These are phyloP conservation scores for Botrytis hyacinthi DNA, from an alignment of 2,329 filamentous ascomycete genomes.

Conservation along the genomic window DNA sequence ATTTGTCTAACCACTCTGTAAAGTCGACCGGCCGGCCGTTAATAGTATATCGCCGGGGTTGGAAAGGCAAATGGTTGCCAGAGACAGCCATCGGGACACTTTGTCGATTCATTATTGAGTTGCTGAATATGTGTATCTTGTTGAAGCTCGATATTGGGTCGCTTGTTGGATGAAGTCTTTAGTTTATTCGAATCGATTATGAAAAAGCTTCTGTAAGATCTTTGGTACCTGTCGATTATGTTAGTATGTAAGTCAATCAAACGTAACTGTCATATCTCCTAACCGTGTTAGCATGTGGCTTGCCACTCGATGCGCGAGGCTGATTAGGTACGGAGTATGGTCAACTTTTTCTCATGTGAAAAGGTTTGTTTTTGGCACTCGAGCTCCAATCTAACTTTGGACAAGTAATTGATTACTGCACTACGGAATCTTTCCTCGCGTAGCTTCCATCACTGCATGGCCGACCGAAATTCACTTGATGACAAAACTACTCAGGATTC, in stretches of 20 bases:
- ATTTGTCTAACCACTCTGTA: neutral
- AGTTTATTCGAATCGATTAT: neutral
- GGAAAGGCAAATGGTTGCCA: neutral
- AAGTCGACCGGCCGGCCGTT: neutral
- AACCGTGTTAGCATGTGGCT: neutral
- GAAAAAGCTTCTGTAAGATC: neutral
- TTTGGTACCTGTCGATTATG: neutral
- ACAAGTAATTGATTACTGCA: neutral
- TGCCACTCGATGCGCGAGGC: neutral
- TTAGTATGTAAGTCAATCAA: neutral
- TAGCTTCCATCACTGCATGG: neutral
- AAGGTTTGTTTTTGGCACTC: neutral
- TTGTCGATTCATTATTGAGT: neutral
- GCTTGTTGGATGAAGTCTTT: neutral
- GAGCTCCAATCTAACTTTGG: fast-evolving
- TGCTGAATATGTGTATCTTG: neutral
- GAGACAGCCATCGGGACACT: neutral
- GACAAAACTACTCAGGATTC: neutral
- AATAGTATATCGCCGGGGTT: neutral
- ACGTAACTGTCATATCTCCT: neutral
- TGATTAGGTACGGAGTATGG: neutral
- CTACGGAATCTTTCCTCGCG: fast-evolving
- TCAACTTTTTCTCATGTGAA: neutral
- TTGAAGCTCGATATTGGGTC: neutral
- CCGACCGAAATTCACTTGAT: neutral